These are phyloP conservation scores for Sphagnum tenellum DNA, from an alignment of 225 moss, liverwort and hornwort species.

Conservation along the genomic window DNA sequence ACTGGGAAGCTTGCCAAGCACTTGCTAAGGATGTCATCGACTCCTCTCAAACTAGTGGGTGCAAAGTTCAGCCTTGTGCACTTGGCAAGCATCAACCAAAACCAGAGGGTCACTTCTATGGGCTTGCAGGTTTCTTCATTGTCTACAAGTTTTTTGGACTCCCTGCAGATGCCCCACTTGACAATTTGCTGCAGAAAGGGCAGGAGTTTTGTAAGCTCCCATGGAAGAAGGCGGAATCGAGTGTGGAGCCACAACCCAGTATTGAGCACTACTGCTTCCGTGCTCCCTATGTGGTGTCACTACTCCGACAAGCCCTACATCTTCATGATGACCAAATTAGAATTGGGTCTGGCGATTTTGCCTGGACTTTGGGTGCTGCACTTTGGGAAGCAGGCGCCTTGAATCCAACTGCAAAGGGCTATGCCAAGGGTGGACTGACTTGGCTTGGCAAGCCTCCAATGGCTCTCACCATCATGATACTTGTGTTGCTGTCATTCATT, in stretches of 20 bases:
- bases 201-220: slow-evolving; percentile 73
- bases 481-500: slow-evolving; percentile 44
- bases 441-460: slow-evolving; percentile 25
- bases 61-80: slow-evolving; percentile 56
- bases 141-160: slow-evolving; percentile 99
- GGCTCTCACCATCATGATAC: slow-evolving; percentile 17
- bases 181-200: slow-evolving; percentile 65
- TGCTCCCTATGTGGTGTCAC: slow-evolving; percentile 72
- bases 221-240: slow-evolving; percentile 73
- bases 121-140: slow-evolving; percentile 92
- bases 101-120: slow-evolving; percentile 78
- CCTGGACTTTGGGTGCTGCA: slow-evolving; percentile 96
- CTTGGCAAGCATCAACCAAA: slow-evolving; percentile 83
- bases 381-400: slow-evolving; percentile 94
- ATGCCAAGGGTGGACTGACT: slow-evolving; percentile 20
- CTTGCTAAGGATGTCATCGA: slow-evolving; percentile 76
- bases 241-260: slow-evolving; percentile 75
- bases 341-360: slow-evolving; percentile 90
- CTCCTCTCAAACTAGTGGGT: slow-evolving; percentile 27
- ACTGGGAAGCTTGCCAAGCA: slow-evolving; percentile 74
- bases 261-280: slow-evolving; percentile 98
- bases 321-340: slow-evolving; percentile 75
- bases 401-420: slow-evolving; percentile 33
- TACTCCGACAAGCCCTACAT: slow-evolving; percentile 83
- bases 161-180: slow-evolving; percentile 53